Conservation (phyloP, 2,329 filamentous ascomycete genomes). For the Nectriaceae sp. region DNA sequence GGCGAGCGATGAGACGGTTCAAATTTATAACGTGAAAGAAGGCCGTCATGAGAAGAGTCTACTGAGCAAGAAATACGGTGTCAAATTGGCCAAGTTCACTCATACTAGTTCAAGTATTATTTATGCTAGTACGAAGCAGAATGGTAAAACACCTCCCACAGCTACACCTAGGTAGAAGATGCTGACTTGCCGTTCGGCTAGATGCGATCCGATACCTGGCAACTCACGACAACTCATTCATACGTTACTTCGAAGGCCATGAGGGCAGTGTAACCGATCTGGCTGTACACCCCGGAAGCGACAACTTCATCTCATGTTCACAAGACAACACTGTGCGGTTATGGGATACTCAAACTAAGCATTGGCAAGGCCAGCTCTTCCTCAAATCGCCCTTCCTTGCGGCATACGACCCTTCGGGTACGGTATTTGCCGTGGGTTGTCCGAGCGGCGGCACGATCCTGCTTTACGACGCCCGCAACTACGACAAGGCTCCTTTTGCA, state of each 20-base stretch:
- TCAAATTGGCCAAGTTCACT: constrained; percentile 90
- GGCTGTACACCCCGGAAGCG: constrained; percentile 79
- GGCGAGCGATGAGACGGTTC: constrained; percentile 91
- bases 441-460: constrained; percentile 77
- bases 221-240: constrained; percentile 94
- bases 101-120: constrained; percentile 90
- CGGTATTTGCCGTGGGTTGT: constrained; percentile 86
- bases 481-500: constrained; percentile 86
- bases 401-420: constrained; percentile 89
- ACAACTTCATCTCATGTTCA: constrained; percentile 90
- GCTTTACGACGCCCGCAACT: constrained; percentile 92
- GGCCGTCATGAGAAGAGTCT: constrained; percentile 87
- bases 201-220: constrained; percentile 85
- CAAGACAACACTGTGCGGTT: constrained; percentile 88
- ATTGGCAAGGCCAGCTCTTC: constrained; percentile 78
- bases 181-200: constrained; percentile 30
- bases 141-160: constrained; percentile 55
- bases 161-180: neutral
- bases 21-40: constrained; percentile 92
- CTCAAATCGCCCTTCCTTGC: constrained; percentile 80
- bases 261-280: constrained; percentile 81
- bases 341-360: constrained; percentile 83
- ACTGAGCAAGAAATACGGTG: constrained; percentile 95
- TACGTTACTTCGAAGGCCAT: constrained; percentile 95
- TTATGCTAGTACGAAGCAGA: constrained; percentile 93